Base-by-base conservation (phyloP, 176 grass and related monocot species). In the Carex myosuroides region DNA sequence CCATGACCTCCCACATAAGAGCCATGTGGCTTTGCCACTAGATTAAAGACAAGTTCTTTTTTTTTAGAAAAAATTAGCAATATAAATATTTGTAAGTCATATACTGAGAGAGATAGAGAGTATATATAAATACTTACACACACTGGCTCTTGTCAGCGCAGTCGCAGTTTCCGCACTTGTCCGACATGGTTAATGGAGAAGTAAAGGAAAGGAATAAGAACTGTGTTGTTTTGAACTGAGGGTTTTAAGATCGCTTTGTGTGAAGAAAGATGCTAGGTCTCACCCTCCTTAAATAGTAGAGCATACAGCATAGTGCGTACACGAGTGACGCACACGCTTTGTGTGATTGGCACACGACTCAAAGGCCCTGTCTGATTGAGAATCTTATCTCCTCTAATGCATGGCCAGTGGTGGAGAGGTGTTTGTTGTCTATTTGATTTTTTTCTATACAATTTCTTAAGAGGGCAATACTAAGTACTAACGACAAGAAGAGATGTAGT, bases 161-260 rank as follows among this genome's bases (percentile, higher is more conserved):
- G 92, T 98, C 92, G 87, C 95, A 98, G 91, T 89, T 93, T 84
- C 84, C 92, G 91, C 95, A 94, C 57, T 85, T 91, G 89, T 61
- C 69, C 57, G 95, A 91, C 95, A 98, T 94, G 89, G 54, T 81
- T 59, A 64, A 64, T 3, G 1, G 57, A 72, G 58, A 21, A 29
- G 29, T 54, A 32, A 21, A 29, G 29, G 60, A 32, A 54, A 9
- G 8, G n/a, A 83, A 56, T 68, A 66, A 3, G 42, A 83, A 67
- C 4, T 83, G 18, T 54, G 11, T 53, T 66, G 22, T 44, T 82
- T 61, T 66, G 55, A 75, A 53, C 44, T 75, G 79, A 82, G 79
- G 10, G 1, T 12, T 54, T 83, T 68, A 37, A 54, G 35, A 13
- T 68, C 0, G 58, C 62, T 83, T 69, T 56, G 81, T 41, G 53